A percentile compares a stretch with the other conserved stretches of the same genome.
These are phyloP conservation scores for Brassica napus DNA, from an alignment of 345 rosid species.

Conservation along the genomic window DNA sequence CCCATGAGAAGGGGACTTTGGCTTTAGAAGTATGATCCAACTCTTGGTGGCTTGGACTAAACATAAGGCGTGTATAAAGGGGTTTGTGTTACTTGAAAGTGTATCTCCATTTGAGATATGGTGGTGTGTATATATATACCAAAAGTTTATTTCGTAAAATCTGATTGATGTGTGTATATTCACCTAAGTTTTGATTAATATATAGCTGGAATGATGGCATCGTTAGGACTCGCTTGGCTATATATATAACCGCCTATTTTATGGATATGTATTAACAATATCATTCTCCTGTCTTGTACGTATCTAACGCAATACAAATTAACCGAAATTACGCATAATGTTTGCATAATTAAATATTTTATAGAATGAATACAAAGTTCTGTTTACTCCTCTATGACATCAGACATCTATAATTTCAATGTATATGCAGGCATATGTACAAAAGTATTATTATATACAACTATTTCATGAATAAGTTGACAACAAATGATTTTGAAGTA, in stretches of 20 bases:
- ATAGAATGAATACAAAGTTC: background rate
- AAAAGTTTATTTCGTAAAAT: background rate
- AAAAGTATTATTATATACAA: background rate
- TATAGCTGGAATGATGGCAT: conserved; percentile 29
- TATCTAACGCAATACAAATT: conserved; percentile 16
- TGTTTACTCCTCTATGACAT: background rate
- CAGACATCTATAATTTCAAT: background rate
- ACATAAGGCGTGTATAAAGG: background rate
- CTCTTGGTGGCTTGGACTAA: conserved; percentile 26
- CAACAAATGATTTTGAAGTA: too few relatives aligned
- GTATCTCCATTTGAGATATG: background rate
- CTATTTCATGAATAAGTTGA: background rate
- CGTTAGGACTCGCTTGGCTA: conserved; percentile 34
- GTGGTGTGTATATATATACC: background rate
- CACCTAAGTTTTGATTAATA: conserved; percentile 35
- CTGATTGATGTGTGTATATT: conserved; percentile 29
- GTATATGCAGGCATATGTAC: background rate
- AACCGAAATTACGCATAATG: conserved; percentile 30
- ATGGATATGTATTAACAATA: conserved; percentile 8
- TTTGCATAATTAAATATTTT: background rate
- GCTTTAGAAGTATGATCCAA: conserved; percentile 33
- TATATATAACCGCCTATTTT: conserved; percentile 14
- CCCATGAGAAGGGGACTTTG: conserved; percentile 39
- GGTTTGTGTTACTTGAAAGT: background rate
- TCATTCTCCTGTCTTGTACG: conserved; percentile 13